Evolutionary conservation across 2,329 filamentous ascomycete species (phyloP).

Genomic region (Monilinia vaccinii-corymbosi): DNA sequence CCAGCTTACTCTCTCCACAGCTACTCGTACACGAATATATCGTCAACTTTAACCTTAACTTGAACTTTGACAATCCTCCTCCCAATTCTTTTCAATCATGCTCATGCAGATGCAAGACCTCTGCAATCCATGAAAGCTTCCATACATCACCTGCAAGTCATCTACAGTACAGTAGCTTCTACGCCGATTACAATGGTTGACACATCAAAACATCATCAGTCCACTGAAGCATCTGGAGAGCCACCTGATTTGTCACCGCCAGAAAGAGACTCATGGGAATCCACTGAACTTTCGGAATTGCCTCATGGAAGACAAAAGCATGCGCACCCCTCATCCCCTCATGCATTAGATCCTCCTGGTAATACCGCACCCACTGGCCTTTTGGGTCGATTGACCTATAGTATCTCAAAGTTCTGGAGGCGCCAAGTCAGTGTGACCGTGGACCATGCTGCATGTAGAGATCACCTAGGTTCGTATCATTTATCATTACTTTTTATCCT

Average conservation of each 20-base stretch:
- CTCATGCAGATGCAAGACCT: background rate
- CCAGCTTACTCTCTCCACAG: background rate
- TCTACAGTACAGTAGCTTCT: background rate
- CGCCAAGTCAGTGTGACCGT: slow-evolving; percentile 42
- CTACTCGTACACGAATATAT: background rate
- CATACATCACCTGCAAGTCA: background rate
- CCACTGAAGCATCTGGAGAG: slow-evolving; percentile 10
- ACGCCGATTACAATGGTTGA: slow-evolving; percentile 3
- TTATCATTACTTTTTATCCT: slow-evolving; percentile 10
- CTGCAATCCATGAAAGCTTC: background rate
- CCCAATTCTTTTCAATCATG: background rate
- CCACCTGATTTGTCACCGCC: background rate
- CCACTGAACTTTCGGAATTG: slow-evolving; percentile 21
- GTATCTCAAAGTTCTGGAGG: slow-evolving; percentile 36
- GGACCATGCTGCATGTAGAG: slow-evolving; percentile 40
- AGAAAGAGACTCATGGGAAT: slow-evolving; percentile 21
- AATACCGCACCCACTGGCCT: slow-evolving; percentile 11
- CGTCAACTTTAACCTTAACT: background rate
- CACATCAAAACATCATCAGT: background rate
- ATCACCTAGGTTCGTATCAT: slow-evolving; percentile 44
- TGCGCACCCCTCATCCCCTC: slow-evolving; percentile 15
- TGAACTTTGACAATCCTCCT: background rate
- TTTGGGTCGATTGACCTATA: slow-evolving; percentile 16
- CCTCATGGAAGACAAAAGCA: slow-evolving; percentile 21
- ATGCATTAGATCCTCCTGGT: background rate